A percentile compares a stretch with the other conserved stretches of the same genome.
phyloP scores from a whole-genome alignment of 306 rosid genomes.

The Acacia melanoxylon region DNA sequence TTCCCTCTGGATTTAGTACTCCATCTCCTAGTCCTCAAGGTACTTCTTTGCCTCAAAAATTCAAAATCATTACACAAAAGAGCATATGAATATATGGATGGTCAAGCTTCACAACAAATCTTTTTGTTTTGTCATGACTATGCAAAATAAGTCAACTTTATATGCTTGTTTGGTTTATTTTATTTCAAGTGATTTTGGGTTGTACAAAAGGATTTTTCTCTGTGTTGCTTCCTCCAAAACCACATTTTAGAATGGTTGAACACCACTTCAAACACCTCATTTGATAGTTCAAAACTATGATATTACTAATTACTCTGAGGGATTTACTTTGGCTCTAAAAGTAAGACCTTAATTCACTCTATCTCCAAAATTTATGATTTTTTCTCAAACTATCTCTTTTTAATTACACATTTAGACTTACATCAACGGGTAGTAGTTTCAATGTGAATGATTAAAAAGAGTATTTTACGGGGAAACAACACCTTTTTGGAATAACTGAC shows the following conservation, averaged over 20 bases:
- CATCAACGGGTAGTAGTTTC: no score
- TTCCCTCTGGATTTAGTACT: conserved; percentile 45
- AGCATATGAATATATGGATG: background rate
- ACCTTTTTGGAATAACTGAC: no score
- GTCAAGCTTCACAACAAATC: background rate
- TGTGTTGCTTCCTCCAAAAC: background rate
- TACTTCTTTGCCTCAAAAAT: conserved; percentile 5
- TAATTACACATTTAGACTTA: no score
- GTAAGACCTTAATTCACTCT: no score
- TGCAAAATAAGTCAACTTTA: background rate
- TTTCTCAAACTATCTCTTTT: no score
- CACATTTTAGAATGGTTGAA: background rate
- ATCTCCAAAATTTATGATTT: no score
- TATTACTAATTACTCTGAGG: background rate
- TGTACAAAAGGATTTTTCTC: no score
- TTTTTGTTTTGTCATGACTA: background rate
- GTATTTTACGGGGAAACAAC: no score
- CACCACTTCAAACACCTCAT: background rate
- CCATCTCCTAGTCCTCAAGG: conserved; percentile 69
- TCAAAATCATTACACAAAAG: background rate
- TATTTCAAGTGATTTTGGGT: no score
- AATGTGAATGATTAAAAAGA: no score
- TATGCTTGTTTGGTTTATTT: no score
- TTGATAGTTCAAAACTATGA: background rate
- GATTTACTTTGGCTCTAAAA: no score